Evolutionary conservation across 768 basidiomycete genomes (phyloP).

Genomic region (Fomitopsis serialis): DNA sequence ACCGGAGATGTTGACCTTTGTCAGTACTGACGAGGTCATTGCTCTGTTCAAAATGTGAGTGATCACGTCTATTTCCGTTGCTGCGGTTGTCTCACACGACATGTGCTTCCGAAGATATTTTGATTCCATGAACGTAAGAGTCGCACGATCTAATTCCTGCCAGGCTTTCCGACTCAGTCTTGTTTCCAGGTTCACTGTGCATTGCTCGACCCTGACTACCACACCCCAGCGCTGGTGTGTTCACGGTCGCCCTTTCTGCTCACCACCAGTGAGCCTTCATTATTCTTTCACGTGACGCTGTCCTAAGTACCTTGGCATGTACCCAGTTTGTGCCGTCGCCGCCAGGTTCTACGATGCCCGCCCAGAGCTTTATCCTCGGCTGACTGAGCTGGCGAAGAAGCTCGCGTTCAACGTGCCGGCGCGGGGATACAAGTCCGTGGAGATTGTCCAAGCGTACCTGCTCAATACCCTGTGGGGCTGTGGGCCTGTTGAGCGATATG

Average conservation of each 20-base stretch:
- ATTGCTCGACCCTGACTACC: slow-evolving; percentile 81
- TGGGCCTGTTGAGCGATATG: slow-evolving; percentile 93
- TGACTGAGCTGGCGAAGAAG: slow-evolving; percentile 80
- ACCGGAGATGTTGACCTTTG: slow-evolving; percentile 90
- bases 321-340: slow-evolving; percentile 87
- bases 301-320: background rate
- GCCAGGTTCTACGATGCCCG: slow-evolving; percentile 83
- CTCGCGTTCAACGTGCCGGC: slow-evolving; percentile 86
- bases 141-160: background rate
- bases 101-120: slow-evolving; percentile 49
- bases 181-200: slow-evolving; percentile 63
- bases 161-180: background rate
- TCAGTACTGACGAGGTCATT: slow-evolving; percentile 83
- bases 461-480: slow-evolving; percentile 87
- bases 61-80: slow-evolving; percentile 1
- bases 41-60: slow-evolving; percentile 86
- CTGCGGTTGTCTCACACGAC: slow-evolving; percentile 4
- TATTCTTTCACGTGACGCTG: background rate
- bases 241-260: slow-evolving; percentile 92
- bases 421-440: slow-evolving; percentile 85
- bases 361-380: slow-evolving; percentile 73
- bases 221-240: slow-evolving; percentile 91
- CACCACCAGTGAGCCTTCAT: slow-evolving; percentile 68
- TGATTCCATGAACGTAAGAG: slow-evolving; percentile 65
- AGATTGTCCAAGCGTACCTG: slow-evolving; percentile 93